Evolutionary conservation across 331 rosid genomes (phyloP), one percentile per base, ranked within the genome.

Genomic region (Phaseolus coccineus): DNA sequence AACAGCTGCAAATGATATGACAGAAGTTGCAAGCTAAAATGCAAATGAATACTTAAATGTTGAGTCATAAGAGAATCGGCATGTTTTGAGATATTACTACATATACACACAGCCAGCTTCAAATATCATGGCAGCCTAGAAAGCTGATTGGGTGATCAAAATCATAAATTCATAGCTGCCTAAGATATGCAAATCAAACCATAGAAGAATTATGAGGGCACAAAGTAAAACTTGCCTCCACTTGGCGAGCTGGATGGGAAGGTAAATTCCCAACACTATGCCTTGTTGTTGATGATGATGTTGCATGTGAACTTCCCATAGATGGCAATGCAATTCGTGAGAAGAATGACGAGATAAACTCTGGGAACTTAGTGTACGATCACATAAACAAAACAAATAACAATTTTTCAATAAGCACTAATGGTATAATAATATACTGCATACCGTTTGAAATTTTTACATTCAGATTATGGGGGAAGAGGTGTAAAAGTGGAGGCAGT

Each of bases 311-410:
- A 87, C 83, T 88, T 70, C 96, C 90, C 68, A 50, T 73, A 44
- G 96, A 88, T 82, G 94, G 99, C 90, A 90, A 88, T 47, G 95
- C 82, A 82, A 91, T 66, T 64, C 93, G 84, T 4, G 95, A 87
- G 86, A 96, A 91, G 52, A 86, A 84, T 42, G 98, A 90, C 28
- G 89, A 15, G 77, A 96, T 55, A 25, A 89, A 79, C 84, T 84
- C 91, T 8, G 99, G 99, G 71, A 93, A 84, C 98, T 96, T 33
- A 72, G 79, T 5, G 74, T 22, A 61, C 52, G 66, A 59, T 47
- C 31, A 31, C 76, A 75, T 73, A 44, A 84, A 71, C 87, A 78
- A 84, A 55, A 78, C 59, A 81, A 11, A 46, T 62, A 74, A 69
- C 71, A 30, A 78, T 47, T 73, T 73, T 74, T 66, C 31, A 25